Percentiles rank a stretch among this genome's conserved stretches.
phyloP scores from a whole-genome alignment of 2,329 filamentous ascomycete species.

The Drechslerella coelobrocha region DNA sequence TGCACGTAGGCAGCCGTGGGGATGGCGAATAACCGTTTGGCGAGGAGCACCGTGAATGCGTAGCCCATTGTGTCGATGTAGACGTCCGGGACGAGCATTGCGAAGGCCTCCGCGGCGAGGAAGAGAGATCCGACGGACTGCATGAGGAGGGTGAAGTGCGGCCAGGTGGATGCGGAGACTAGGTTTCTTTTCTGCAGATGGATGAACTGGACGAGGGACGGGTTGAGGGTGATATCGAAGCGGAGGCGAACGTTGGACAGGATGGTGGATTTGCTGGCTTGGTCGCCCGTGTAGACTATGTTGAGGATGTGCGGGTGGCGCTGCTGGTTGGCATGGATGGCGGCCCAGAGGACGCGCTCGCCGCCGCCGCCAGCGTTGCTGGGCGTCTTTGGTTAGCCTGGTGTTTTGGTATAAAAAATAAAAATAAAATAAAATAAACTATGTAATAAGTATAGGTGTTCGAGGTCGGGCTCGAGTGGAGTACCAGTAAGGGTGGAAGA shows the following conservation, averaged over 20 bases:
- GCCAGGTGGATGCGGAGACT: conserved; percentile 86
- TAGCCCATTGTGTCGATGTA: conserved; percentile 99
- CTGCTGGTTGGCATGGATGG: conserved; percentile 86
- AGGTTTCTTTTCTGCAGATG: conserved; percentile 88
- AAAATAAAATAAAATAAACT: conserved; percentile 47
- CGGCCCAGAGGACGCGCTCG: conserved; percentile 94
- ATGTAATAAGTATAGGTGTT: too few relatives aligned
- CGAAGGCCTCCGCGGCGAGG: conserved; percentile 89
- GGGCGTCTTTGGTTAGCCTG: conserved; percentile 14
- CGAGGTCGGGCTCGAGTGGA: conserved; percentile 53
- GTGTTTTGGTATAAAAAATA: too few relatives aligned
- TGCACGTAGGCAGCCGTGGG: conserved; percentile 94
- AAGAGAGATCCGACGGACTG: conserved; percentile 88
- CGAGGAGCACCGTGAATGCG: conserved; percentile 83
- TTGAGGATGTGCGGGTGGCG: conserved; percentile 88
- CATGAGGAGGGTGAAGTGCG: conserved; percentile 89
- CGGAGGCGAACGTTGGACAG: conserved; percentile 79
- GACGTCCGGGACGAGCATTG: conserved; percentile 87
- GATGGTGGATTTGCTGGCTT: conserved; percentile 83
- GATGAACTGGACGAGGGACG: conserved; percentile 82
- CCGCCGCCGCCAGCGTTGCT: conserved; percentile 96
- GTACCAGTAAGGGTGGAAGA: conserved; percentile 97
- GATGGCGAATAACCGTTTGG: conserved; percentile 81
- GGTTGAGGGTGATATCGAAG: conserved; percentile 89
- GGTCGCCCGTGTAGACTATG: conserved; percentile 93